Evolutionary conservation across 1,284 basidiomycete genomes (phyloP), one percentile per base, ranked within the genome.

Genomic region (Ganoderma multipileum): DNA sequence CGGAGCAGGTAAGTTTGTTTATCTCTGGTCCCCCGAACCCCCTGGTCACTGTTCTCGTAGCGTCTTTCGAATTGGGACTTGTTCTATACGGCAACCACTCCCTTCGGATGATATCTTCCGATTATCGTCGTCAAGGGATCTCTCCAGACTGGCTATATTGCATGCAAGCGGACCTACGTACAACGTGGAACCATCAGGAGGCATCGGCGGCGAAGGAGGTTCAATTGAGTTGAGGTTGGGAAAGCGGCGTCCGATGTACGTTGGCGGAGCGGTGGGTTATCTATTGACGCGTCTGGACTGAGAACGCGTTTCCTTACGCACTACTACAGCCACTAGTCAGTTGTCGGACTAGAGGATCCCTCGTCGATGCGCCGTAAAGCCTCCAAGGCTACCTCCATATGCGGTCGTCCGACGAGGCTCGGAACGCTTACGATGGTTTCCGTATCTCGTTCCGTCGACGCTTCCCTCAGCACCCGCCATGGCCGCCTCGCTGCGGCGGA

Each of bases 141-240:
- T 14, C 23, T 52, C 23, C 47, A 26, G 47, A 52, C 23, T 26
- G 14, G 12, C 52, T 20, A 20, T 26, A 47, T n/a, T 55, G 30
- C 28, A 4, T 7, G 18, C 30, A 33, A 28, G 52, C 52, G 52
- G 47, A 52, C 9, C 47, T 26, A 30, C 28, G 28, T 55, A 55
- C 52, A 33, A 33, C 52, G 28, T 55, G 52, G 52, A 33, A 55
- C 52, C 52, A 55, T 55, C 52, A 55, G 28, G 6, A 52, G 47
- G 23, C 23, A 52, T 52, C 11, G 47, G 47, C 47, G 47, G 47
- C 47, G 47, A 52, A 52, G 47, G 47, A 26, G n/a, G 47, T 52
- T 26, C 23, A 26, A 52, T 52, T 26, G 23, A 52, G 47, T 52
- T 14, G 23, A 26, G 12, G 47, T 52, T 52, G 47, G 52, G 28